These are phyloP conservation scores for Detonula confervacea DNA, from an alignment of 352 stramenopile species.

Conservation along the genomic window DNA sequence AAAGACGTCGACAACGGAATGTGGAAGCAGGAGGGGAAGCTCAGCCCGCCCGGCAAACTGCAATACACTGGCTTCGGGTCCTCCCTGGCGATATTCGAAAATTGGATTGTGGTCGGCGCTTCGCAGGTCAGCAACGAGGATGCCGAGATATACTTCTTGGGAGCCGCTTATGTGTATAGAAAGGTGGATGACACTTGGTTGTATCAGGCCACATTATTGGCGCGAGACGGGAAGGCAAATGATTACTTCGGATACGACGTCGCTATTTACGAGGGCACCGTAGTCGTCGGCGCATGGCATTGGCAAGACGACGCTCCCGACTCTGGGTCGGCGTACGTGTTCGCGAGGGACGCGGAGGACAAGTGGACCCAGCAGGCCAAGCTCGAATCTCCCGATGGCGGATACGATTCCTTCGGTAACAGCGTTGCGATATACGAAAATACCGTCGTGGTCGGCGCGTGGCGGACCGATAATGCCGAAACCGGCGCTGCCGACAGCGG, in stretches of 20 bases:
- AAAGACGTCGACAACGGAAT: too few relatives aligned
- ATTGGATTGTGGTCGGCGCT: too few relatives aligned
- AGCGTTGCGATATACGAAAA: slow-evolving; percentile 28
- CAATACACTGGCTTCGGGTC: too few relatives aligned
- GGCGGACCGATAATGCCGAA: slow-evolving; percentile 6
- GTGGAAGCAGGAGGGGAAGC: too few relatives aligned
- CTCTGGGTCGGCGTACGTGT: slow-evolving; percentile 3
- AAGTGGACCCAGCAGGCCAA: slow-evolving; percentile 10
- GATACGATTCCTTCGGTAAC: slow-evolving; percentile 13
- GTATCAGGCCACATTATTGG: slow-evolving; percentile 42
- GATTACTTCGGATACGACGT: slow-evolving; percentile 41
- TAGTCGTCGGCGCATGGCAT: slow-evolving; percentile 17
- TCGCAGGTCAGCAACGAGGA: too few relatives aligned
- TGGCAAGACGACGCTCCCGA: slow-evolving; percentile 1
- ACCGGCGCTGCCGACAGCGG: background rate
- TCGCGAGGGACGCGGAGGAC: slow-evolving; percentile 11
- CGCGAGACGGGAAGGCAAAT: slow-evolving; percentile 14
- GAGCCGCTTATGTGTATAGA: background rate
- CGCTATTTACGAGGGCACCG: slow-evolving; percentile 16
- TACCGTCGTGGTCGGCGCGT: slow-evolving; percentile 28
- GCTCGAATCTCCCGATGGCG: slow-evolving; percentile 18
- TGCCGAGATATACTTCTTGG: too few relatives aligned
- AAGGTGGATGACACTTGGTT: slow-evolving; percentile 11
- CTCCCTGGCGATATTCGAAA: too few relatives aligned
- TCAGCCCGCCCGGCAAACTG: too few relatives aligned